phyloP scores from a whole-genome alignment of 768 basidiomycete genomes.

The Fomitopsis serialis region DNA sequence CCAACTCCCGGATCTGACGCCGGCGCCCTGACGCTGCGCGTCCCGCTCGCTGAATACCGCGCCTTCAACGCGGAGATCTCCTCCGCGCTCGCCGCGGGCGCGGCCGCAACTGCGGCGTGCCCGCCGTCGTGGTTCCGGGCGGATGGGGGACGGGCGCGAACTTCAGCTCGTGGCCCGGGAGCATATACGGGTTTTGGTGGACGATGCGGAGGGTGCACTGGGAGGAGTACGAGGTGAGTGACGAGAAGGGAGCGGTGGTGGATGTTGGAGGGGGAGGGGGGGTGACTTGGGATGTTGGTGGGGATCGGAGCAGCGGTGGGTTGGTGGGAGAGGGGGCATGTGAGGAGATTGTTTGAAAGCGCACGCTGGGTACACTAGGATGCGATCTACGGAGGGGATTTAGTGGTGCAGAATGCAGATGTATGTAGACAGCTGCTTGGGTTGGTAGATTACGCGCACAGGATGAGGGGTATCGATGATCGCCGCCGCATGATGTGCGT shows the following conservation, averaged over 20 bases:
- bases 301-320: too few relatives aligned
- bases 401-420: too few relatives aligned
- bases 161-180: slow-evolving; percentile 10
- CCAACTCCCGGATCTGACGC: slow-evolving; percentile 6
- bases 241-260: background rate
- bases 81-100: slow-evolving; percentile 3
- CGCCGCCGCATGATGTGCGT: too few relatives aligned
- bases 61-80: slow-evolving; percentile 20
- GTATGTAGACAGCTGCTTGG: too few relatives aligned
- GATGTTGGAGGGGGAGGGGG: too few relatives aligned
- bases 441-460: too few relatives aligned
- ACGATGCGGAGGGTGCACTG: slow-evolving; percentile 4
- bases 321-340: too few relatives aligned
- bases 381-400: too few relatives aligned
- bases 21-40: slow-evolving; percentile 13
- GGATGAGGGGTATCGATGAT: too few relatives aligned
- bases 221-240: slow-evolving; percentile 5
- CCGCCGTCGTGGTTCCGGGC: slow-evolving; percentile 11
- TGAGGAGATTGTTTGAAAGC: too few relatives aligned
- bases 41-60: slow-evolving; percentile 15
- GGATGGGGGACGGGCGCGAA: slow-evolving; percentile 6
- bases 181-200: slow-evolving; percentile 8
- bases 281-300: too few relatives aligned
- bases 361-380: too few relatives aligned
- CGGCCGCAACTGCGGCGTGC: background rate